A percentile compares a stretch with the other conserved stretches of the same genome.
phyloP scores from a whole-genome alignment of 2,329 filamentous ascomycete genomes.

The Xylariaceae sp. region DNA sequence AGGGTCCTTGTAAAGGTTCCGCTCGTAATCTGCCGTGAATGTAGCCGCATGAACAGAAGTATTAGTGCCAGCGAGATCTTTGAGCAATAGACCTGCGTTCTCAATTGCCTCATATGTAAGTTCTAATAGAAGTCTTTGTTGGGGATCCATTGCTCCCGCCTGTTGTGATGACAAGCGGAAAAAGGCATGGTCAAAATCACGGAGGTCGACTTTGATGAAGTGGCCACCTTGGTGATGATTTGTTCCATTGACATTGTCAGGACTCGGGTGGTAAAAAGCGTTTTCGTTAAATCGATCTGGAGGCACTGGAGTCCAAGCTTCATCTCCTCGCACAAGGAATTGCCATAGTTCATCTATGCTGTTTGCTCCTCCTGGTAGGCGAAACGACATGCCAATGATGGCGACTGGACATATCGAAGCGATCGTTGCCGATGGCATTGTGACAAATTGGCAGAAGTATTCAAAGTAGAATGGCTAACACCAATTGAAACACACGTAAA shows the following conservation, averaged over 20 bases:
- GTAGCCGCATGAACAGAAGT: slow-evolving; percentile 11
- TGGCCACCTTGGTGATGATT: slow-evolving; percentile 13
- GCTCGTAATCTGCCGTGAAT: slow-evolving; percentile 12
- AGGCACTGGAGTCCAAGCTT: slow-evolving; percentile 10
- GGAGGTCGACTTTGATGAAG: slow-evolving; percentile 13
- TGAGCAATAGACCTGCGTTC: slow-evolving; percentile 6
- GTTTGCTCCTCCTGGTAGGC: slow-evolving; percentile 13
- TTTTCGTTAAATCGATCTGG: slow-evolving; percentile 10
- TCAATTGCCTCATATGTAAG: slow-evolving; percentile 14
- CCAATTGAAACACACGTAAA: too few relatives aligned
- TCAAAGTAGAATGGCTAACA: too few relatives aligned
- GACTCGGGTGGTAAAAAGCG: slow-evolving; percentile 13
- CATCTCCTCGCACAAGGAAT: slow-evolving; percentile 4
- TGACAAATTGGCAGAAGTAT: neutral
- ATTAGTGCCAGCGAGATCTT: slow-evolving; percentile 1
- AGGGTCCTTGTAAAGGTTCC: slow-evolving; percentile 17
- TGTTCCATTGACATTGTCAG: slow-evolving; percentile 9
- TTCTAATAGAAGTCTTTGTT: slow-evolving; percentile 13
- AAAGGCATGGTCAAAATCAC: slow-evolving; percentile 15
- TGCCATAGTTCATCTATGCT: slow-evolving; percentile 10
- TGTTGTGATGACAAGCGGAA: slow-evolving; percentile 10
- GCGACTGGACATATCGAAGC: slow-evolving; percentile 3
- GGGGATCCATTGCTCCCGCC: slow-evolving; percentile 13
- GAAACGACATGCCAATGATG: slow-evolving; percentile 13
- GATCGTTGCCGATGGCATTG: neutral